A percentile compares a stretch with the other conserved stretches of the same genome.
Evolutionary conservation across 176 grass and related monocot species (phyloP).

Genomic region (Carex scoparia): DNA sequence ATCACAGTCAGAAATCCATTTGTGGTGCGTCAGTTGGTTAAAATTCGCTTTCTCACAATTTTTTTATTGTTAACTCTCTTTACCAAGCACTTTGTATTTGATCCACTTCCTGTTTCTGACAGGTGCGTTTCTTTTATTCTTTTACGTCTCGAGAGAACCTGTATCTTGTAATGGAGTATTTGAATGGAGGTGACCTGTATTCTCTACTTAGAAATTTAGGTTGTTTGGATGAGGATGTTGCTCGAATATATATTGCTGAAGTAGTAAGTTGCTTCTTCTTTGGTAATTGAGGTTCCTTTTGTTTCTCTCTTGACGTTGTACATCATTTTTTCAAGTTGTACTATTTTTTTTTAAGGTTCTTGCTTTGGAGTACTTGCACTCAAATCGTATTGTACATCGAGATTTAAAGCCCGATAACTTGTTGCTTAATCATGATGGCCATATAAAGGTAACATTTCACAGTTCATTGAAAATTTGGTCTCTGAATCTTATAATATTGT

Average conservation of each 20-base stretch:
- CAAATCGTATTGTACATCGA: constrained; percentile 89
- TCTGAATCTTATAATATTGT: not conserved
- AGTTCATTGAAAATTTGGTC: not conserved
- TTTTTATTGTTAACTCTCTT: not conserved
- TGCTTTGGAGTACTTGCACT: constrained; percentile 98
- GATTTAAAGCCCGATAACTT: constrained; percentile 99
- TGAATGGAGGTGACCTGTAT: constrained; percentile 96
- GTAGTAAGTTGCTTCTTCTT: constrained; percentile 63
- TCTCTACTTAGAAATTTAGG: constrained; percentile 96
- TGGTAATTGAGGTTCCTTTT: constrained; percentile 7
- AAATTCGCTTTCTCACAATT: constrained; percentile 13
- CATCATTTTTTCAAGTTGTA: constrained; percentile 14
- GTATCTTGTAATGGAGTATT: constrained; percentile 99
- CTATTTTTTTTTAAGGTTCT: constrained; percentile 53
- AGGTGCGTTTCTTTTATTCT: constrained; percentile 99
- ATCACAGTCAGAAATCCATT: constrained; percentile 98
- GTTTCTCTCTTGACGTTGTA: constrained; percentile 16
- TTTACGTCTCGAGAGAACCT: constrained; percentile 98
- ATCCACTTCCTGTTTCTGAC: constrained; percentile 39
- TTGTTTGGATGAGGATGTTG: constrained; percentile 96
- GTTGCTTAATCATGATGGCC: constrained; percentile 98
- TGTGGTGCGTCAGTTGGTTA: constrained; percentile 57
- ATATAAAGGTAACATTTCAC: constrained; percentile 70
- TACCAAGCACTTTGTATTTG: constrained; percentile 20
- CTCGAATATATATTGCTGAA: constrained; percentile 98